Base-by-base conservation (phyloP, 139 green algal genomes). In the Auxenochlorella pyrenoidosa region DNA sequence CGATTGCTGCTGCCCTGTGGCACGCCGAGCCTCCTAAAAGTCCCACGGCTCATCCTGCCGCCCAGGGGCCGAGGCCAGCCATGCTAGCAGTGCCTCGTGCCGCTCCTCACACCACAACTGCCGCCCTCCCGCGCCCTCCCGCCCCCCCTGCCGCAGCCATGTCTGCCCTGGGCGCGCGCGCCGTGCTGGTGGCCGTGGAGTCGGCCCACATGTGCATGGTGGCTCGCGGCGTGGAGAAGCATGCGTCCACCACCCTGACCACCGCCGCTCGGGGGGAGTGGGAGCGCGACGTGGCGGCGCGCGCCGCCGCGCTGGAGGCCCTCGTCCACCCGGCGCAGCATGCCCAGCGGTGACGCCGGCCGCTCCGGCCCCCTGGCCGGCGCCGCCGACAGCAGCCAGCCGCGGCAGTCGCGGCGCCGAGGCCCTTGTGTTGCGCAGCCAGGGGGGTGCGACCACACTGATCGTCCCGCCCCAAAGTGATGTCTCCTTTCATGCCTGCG, bases 121-220 rank as follows among this genome's bases (percentile, higher is more conserved):
- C 72, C 4, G n/a, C 32, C 34, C 36, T 51, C 1, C 38, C 71
- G 13, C 26, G 15, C 38, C 38, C 38, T 75, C 28, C 16, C 12
- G 3, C 44, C 26, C 30, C 34, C 75, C 4, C 30, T 58, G 24
- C 28, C 75, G 59, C 80, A 79, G 72, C 34, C 18, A 36, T 95
- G 59, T 43, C 59, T 1, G 32, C 71, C 18, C 58, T 54, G 84
- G 59, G 76, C 36, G 76, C 75, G 32, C 40, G 0, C n/a, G 79
- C 73, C 19, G 91, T 97, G 72, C 91, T 99, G 88, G 95, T 99
- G 24, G 92, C 97, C 0, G 92, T 95, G 40, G 90, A 96, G 38
- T 96, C 97, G 3, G 91, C 90, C 36, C 97, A 99, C 92, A 97
- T 99, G 97, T 99, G 97, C 92, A 99, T 99, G 97, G 93, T 99